Base-by-base conservation (phyloP, 805 yeast species). In the Yarrowia bubula region DNA sequence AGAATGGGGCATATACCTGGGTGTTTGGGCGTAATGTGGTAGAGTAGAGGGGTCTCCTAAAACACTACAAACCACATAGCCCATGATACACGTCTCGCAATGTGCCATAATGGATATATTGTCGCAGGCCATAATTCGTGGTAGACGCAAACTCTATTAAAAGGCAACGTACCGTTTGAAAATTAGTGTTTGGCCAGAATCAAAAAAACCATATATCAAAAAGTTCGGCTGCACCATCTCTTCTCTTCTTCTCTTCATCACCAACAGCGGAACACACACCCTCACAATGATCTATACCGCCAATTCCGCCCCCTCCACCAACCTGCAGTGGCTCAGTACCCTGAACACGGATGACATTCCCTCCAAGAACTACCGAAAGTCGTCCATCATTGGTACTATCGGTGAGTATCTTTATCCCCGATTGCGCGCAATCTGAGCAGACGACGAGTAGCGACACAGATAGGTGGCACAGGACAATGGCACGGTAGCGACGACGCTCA, bases 371-470 rank as follows among this genome's bases (percentile, higher is more conserved):
- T 83, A 82, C 77, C 92, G 99, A 82, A 91, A 97, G 79, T 89
- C 97, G 68, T 89, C 98, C 69, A 95, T 95, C 80, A 92, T 95
- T 75, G 98, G 98, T 78, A 95, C 99, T 72, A 95, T 95, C 79
- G 99, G 77, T 74, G 66, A 57, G 76, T 69, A 17, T 15, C 44
- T 22, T 22, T 18, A 14, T n/a, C 8, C 43, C 43, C 9, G 14
- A 10, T 9, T 8, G n/a, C 35, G 38, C 38, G 51, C 38, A 22
- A 22, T 15, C 17, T 32, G 10, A 8, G 3, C 9, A n/a, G n/a
- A 13, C 10, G 60, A 28, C 60, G 60, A 35, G 37, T 11, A 28
- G 6, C 10, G 17, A 10, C 18, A n/a, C 17, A 11, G n/a, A 11
- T 4, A 11, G 10, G 14, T 3, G 39, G 10, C 28, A 4, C 37